Base-by-base conservation (phyloP, 164 flowering plant genomes). In the Nymphaea colorata region DNA sequence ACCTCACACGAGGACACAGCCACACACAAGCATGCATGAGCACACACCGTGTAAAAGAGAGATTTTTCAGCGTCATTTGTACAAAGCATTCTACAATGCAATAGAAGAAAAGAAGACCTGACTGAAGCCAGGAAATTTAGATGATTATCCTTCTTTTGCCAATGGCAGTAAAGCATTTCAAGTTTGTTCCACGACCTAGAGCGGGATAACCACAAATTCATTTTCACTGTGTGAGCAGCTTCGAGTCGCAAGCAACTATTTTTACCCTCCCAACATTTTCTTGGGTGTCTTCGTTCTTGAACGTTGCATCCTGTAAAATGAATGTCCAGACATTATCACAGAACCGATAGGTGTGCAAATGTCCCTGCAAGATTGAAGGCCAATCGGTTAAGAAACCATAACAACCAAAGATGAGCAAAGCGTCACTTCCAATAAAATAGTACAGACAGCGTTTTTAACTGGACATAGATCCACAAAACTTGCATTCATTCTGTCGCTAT, bases 321-420 rank as follows among this genome's bases (percentile, higher is more conserved):
- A 86, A 86, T 59, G 91, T 86, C 91, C 91, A 86, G 7, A 86
- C 91, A 68, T 86, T 86, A 82, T 86, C 91, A 62, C 91, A 86
- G 78, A 85, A 86, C 57, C 87, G 72, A 75, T 86, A 86, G 36
- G 86, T 86, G 72, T 86, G 88, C 64, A 86, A 75, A 74, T 84
- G 91, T 42, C 91, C 91, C 91, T 86, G 84, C 45, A 64, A 51
- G 5, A 51, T 51, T 51, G 14, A 8, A 51, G 12, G 36, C 36
- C 36, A 1, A 1, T 25, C 36, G 36, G 36, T 25, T 25, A 10
- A 55, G 59, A 16, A 55, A 10, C 59, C 12, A 55, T 55, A 55
- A 55, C 59, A 10, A 55, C 16, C 59, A 55, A 55, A 55, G 16
- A 8, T 8, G 59, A 55, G 59, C 10, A 55, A 55, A 55, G 36